Conservation (phyloP, 176 grass and related monocot species). For the Raddia guianensis region DNA sequence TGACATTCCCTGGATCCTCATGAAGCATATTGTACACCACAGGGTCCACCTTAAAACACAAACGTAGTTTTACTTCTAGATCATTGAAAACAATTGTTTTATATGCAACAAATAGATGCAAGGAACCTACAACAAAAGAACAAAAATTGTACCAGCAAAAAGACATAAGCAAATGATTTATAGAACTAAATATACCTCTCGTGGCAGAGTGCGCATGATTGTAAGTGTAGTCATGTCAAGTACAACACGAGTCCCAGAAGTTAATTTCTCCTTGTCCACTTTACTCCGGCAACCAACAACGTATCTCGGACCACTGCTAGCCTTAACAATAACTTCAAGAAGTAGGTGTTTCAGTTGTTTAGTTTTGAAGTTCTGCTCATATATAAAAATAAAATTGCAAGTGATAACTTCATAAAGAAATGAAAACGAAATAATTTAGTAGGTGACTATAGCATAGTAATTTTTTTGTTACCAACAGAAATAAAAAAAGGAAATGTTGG, state of each 20-base stretch:
- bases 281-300: slow-evolving; percentile 99
- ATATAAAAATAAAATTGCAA: not conserved
- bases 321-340: slow-evolving; percentile 92
- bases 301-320: slow-evolving; percentile 96
- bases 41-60: slow-evolving; percentile 79
- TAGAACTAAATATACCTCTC: slow-evolving; percentile 59
- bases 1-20: slow-evolving; percentile 98
- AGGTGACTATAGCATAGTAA: not conserved
- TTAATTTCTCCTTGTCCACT: slow-evolving; percentile 98
- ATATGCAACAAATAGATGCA: not conserved
- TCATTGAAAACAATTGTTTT: slow-evolving; percentile 1
- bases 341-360: slow-evolving; percentile 32
- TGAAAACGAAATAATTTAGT: not conserved
- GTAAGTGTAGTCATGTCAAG: slow-evolving; percentile 99
- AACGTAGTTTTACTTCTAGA: slow-evolving; percentile 1
- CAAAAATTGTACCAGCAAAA: slow-evolving; percentile 6
- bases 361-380: slow-evolving; percentile 16
- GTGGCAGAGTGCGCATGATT: slow-evolving; percentile 95
- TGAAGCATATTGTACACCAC: slow-evolving; percentile 99
- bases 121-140: not conserved
- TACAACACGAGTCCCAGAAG: slow-evolving; percentile 93
- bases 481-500: not conserved
- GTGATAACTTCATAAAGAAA: not conserved
- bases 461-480: not conserved
- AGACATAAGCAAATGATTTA: slow-evolving; percentile 3